Percentiles rank a stretch among this genome's conserved stretches.
phyloP scores from a whole-genome alignment of 148 eudicot genomes.

The Diospyros lotus region DNA sequence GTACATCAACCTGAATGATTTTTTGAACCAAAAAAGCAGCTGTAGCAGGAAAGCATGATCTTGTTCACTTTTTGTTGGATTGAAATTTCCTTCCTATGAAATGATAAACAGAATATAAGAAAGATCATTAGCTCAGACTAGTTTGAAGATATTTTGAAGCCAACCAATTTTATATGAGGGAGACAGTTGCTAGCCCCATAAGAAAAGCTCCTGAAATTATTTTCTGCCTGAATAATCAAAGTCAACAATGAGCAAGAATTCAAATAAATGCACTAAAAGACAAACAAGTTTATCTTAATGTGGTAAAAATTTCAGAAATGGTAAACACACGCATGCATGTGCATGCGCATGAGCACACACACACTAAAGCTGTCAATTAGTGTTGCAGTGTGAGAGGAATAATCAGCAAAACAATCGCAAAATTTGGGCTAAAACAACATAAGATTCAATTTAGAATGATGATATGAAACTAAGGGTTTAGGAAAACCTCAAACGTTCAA shows the following conservation, averaged over 20 bases:
- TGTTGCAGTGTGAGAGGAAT: no score
- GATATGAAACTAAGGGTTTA: no score
- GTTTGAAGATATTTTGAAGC: background rate
- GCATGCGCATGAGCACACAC: no score
- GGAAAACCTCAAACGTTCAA: no score
- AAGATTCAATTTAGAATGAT: no score
- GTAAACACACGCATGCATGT: no score
- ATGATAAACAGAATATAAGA: conserved; percentile 12
- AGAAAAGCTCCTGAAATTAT: background rate
- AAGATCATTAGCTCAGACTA: background rate
- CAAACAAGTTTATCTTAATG: background rate
- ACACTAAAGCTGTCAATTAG: no score
- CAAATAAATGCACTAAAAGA: background rate
- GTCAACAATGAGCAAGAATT: background rate
- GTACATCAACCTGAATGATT: conserved; percentile 66
- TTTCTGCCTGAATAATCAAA: background rate
- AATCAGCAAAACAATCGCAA: no score
- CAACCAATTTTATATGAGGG: background rate
- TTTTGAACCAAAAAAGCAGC: conserved; percentile 93
- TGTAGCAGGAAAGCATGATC: conserved; percentile 84
- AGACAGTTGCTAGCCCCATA: background rate
- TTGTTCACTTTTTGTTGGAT: conserved; percentile 62
- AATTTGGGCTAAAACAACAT: no score
- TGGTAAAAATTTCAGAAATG: background rate
- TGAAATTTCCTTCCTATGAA: conserved; percentile 79